A percentile compares a stretch with the other conserved stretches of the same genome.
These are phyloP conservation scores for Chlamydomonas eustigma DNA, from an alignment of 139 green algal species.

Conservation along the genomic window DNA sequence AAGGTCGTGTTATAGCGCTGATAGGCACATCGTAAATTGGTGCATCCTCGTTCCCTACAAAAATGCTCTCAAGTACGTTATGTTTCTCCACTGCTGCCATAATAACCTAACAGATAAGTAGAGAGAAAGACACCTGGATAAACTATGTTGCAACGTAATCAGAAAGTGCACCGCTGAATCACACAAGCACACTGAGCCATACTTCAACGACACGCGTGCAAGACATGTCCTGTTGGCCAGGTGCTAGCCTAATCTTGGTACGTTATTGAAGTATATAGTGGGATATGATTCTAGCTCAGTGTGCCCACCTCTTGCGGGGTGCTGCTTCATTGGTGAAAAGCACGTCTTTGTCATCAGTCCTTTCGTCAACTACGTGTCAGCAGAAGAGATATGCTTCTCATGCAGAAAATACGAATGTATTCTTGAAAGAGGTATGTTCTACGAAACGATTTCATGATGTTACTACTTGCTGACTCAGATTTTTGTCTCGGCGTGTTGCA, in stretches of 20 bases:
- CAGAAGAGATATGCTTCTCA: conserved; percentile 28
- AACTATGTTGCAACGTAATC: too few relatives aligned
- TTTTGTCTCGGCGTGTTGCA: neutral
- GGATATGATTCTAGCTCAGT: neutral
- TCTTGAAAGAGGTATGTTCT: conserved; percentile 61
- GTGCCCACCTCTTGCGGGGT: neutral
- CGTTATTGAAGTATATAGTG: too few relatives aligned
- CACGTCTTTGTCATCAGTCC: neutral
- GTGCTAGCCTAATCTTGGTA: too few relatives aligned
- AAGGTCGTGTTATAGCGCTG: neutral
- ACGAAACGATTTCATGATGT: neutral
- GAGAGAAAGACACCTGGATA: too few relatives aligned
- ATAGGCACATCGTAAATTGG: conserved; percentile 15
- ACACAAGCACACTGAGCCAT: too few relatives aligned
- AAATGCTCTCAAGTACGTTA: neutral
- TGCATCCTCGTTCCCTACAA: conserved; percentile 1
- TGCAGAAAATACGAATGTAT: conserved; percentile 80
- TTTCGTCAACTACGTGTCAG: neutral
- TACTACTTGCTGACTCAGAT: too few relatives aligned
- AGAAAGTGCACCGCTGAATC: too few relatives aligned
- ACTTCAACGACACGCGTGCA: too few relatives aligned
- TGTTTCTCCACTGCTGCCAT: neutral
- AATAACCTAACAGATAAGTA: too few relatives aligned
- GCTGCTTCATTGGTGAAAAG: neutral
- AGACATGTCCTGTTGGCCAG: too few relatives aligned